Evolutionary conservation across 805 yeast genomes (phyloP), one percentile per base, ranked within the genome.

Genomic region (Ogataea ganodermae): DNA sequence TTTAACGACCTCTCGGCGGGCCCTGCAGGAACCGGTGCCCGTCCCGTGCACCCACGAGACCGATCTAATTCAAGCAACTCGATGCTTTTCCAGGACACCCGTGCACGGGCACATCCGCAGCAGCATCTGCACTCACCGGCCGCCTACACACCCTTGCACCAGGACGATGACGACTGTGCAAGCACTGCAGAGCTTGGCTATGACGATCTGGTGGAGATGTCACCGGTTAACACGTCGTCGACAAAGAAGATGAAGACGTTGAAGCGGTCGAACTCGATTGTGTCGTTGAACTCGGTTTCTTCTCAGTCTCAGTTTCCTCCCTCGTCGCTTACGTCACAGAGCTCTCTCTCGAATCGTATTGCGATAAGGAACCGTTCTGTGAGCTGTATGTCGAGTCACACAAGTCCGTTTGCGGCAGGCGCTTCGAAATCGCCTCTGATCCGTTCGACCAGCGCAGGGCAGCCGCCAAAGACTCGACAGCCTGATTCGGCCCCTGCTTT

Each of bases 251-350:
- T 60, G 49, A 63, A 63, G 44, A 43, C 64, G 6, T 26, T 62
- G 22, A 58, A 54, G 46, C 49, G 68, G 41, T 57, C 68, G 2
- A 60, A 52, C 42, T 64, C 68, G 4, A 58, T 61, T 8, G 57
- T 58, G 10, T 64, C 67, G 1, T 28, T 62, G 30, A 56, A 45
- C 24, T 63, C 67, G 7, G 44, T 51, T 6, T 46, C 56, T 1
- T 56, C 61, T 5, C 48, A 53, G 28, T 51, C 57, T 8, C 59
- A 53, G 20, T 44, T 23, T 16, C 59, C 60, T 1, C 60, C 63
- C 6, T 36, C 50, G 18, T 28, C 47, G n/a, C 35, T 43, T 13
- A 27, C 45, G 9, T 28, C 48, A 4, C 33, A 28, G 16, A 38
- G 42, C 32, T 38, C 42, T 6, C 22, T 38, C 3, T 18, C 33